Evolutionary conservation across 2,329 filamentous ascomycete species (phyloP).

Genomic region (Cytospora piceicola): DNA sequence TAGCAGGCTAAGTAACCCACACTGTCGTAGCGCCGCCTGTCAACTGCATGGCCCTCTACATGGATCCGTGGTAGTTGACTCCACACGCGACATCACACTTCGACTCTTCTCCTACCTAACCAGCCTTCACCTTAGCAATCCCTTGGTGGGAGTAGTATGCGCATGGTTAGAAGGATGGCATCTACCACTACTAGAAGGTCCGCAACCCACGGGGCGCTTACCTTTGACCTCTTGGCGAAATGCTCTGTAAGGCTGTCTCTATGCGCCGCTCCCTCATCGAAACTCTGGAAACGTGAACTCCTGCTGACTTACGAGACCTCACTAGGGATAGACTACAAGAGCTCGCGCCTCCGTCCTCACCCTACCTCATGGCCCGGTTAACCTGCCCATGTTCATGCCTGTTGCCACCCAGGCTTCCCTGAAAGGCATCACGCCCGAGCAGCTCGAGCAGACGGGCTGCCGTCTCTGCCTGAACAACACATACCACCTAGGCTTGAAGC

Average conservation of each 20-base stretch:
- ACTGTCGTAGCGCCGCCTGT: conserved; percentile 1
- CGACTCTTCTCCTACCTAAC: not conserved
- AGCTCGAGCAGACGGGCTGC: conserved; percentile 87
- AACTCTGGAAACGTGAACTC: not conserved
- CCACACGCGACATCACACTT: not conserved
- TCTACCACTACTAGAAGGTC: conserved; percentile 28
- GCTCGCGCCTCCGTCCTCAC: conserved; percentile 86
- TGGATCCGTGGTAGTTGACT: not conserved
- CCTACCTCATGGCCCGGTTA: conserved; percentile 88
- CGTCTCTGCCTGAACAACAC: conserved; percentile 96
- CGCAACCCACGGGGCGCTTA: conserved; percentile 39
- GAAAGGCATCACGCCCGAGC: conserved; percentile 90
- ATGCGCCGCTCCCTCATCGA: not conserved
- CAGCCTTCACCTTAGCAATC: not conserved
- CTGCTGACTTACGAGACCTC: conserved; percentile 20
- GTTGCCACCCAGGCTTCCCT: conserved; percentile 96
- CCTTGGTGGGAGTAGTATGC: conserved; percentile 26
- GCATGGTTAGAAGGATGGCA: conserved; percentile 36
- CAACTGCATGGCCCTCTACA: not conserved
- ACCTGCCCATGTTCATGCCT: conserved; percentile 96
- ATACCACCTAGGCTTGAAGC: conserved; percentile 93
- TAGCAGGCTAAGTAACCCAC: not conserved
- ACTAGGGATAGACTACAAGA: conserved; percentile 75
- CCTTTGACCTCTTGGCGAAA: conserved; percentile 37
- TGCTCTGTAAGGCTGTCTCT: conserved; percentile 63